These are phyloP conservation scores for Cochlearia excelsa DNA, from an alignment of 345 rosid genomes.

Conservation along the genomic window DNA sequence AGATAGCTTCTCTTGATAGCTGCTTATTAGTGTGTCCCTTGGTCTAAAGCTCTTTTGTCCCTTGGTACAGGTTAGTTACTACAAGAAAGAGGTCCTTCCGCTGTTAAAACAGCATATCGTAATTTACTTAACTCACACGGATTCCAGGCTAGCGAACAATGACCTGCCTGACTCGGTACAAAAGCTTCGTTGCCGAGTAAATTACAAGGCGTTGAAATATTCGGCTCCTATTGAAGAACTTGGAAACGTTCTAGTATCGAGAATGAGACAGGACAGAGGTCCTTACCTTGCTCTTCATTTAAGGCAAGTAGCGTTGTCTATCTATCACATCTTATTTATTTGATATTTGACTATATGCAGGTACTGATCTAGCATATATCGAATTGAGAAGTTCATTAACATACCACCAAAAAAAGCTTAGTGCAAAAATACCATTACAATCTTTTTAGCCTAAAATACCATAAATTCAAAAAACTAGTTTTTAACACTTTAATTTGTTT, in stretches of 20 bases:
- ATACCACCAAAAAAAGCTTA: too few species aligned
- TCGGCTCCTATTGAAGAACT: constrained; percentile 76
- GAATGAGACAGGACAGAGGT: constrained; percentile 69
- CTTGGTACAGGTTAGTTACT: constrained; percentile 66
- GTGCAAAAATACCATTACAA: too few species aligned
- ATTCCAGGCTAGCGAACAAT: constrained; percentile 92
- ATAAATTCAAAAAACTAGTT: too few species aligned
- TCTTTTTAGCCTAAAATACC: too few species aligned
- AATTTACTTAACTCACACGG: constrained; percentile 86
- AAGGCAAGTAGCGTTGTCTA: constrained; percentile 49
- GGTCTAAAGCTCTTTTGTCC: not conserved
- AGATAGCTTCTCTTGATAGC: constrained; percentile 17
- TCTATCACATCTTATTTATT: not conserved
- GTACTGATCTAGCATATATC: not conserved
- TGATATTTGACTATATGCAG: constrained; percentile 11
- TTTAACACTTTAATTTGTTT: too few species aligned
- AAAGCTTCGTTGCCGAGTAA: constrained; percentile 86
- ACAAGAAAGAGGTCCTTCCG: constrained; percentile 71
- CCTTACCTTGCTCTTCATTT: constrained; percentile 94
- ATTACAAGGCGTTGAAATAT: constrained; percentile 78
- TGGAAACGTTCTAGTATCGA: constrained; percentile 67
- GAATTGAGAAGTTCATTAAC: too few species aligned
- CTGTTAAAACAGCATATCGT: constrained; percentile 79
- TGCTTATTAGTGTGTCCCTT: not conserved
- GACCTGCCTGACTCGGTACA: constrained; percentile 61